Evolutionary conservation across 2,329 filamentous ascomycete genomes (phyloP).

Genomic region (Ceratocystis albifundus): DNA sequence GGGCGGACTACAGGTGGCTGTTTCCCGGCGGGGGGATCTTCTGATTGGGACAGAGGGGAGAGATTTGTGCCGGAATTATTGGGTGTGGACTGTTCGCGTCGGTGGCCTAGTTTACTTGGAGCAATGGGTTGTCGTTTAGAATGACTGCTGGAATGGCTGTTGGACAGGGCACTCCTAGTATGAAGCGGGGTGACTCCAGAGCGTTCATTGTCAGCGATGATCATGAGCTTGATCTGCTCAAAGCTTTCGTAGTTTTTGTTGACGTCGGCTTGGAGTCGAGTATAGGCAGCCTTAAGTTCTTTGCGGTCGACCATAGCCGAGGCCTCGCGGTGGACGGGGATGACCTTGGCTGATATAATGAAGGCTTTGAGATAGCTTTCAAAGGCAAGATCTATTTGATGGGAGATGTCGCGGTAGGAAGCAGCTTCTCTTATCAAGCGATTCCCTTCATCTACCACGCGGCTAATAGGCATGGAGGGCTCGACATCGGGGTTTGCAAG

Average conservation of each 20-base stretch:
- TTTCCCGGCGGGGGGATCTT: neutral
- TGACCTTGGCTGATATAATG: conserved; percentile 62
- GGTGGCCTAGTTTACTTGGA: conserved; percentile 7
- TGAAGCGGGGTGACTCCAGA: conserved; percentile 44
- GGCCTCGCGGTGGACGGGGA: conserved; percentile 67
- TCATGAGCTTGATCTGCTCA: conserved; percentile 46
- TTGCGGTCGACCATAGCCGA: conserved; percentile 48
- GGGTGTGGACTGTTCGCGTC: conserved; percentile 17
- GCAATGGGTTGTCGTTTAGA: neutral
- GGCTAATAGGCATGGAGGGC: conserved; percentile 40
- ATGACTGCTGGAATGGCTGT: neutral
- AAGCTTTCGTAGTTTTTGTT: conserved; percentile 39
- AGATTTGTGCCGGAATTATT: conserved; percentile 8
- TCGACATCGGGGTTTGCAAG: conserved; percentile 38
- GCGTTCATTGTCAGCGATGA: conserved; percentile 51
- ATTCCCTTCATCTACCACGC: conserved; percentile 43
- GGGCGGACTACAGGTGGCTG: conserved; percentile 12
- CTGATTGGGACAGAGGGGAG: conserved; percentile 17
- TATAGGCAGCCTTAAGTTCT: conserved; percentile 39
- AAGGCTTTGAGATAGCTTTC: conserved; percentile 75
- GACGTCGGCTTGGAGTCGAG: conserved; percentile 41
- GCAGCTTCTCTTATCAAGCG: conserved; percentile 47
- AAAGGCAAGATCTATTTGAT: conserved; percentile 61
- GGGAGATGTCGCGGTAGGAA: conserved; percentile 46
- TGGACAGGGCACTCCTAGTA: neutral